phyloP scores from a whole-genome alignment of 208 protist genomes.

The Acanthamoeba sp. region DNA sequence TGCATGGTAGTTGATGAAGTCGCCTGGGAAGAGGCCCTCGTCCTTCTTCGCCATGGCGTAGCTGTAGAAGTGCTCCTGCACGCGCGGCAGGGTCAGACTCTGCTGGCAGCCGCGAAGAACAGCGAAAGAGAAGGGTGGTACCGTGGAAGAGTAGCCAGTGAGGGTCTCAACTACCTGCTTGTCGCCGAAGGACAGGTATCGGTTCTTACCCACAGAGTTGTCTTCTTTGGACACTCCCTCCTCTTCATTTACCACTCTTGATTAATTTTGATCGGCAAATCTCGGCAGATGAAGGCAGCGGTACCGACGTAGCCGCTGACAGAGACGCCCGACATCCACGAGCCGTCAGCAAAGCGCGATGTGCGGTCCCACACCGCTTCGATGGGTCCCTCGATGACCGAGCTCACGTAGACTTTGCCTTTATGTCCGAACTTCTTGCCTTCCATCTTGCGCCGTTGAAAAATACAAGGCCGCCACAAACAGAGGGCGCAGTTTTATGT shows the following conservation, averaged over 20 bases:
- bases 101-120: neutral
- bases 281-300: no score
- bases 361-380: neutral
- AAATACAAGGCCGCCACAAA: no score
- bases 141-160: neutral
- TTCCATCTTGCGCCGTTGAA: neutral
- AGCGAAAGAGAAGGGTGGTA: neutral
- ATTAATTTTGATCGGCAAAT: no score
- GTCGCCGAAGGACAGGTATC: neutral
- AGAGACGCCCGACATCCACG: neutral
- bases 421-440: neutral
- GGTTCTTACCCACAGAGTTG: constrained; percentile 8
- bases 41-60: neutral
- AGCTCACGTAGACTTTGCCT: constrained; percentile 15
- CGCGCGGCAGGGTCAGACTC: neutral
- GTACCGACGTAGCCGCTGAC: constrained; percentile 6
- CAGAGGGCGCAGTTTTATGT: no score
- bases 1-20: constrained; percentile 35
- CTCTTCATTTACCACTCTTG: neutral
- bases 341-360: neutral
- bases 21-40: constrained; percentile 2
- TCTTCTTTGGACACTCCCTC: neutral
- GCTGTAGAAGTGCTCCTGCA: constrained; percentile 45
- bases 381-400: constrained; percentile 14
- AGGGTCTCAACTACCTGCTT: neutral